phyloP scores from a whole-genome alignment of 2,329 filamentous ascomycete species.

The Westerdykella aurantiaca region DNA sequence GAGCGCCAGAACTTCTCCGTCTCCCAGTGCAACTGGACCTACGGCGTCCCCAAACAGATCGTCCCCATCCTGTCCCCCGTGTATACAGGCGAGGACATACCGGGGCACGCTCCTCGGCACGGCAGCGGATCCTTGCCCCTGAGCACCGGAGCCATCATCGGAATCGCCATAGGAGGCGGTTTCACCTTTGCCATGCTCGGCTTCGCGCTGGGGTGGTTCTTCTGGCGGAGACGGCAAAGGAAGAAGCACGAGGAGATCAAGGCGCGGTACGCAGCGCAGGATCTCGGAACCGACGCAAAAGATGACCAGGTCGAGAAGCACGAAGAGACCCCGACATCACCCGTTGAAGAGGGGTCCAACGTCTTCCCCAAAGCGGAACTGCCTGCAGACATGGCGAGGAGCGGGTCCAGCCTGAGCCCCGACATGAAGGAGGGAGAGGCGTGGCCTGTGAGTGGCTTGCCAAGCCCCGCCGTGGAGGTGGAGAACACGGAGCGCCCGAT shows the following conservation, averaged over 20 bases:
- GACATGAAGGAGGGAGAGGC: constrained; percentile 14
- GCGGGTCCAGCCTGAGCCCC: constrained; percentile 13
- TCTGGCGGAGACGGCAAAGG: constrained; percentile 25
- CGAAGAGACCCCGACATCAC: constrained; percentile 21
- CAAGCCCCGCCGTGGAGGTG: constrained; percentile 24
- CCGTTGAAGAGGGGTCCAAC: constrained; percentile 18
- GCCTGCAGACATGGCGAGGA: constrained; percentile 23
- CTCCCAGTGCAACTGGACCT: constrained; percentile 35
- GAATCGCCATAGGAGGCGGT: constrained; percentile 39
- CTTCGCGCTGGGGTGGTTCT: constrained; percentile 29
- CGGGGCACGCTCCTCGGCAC: not conserved
- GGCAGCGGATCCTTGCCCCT: constrained; percentile 2
- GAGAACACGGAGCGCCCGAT: constrained; percentile 36
- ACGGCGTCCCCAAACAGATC: constrained; percentile 22
- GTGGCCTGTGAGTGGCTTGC: constrained; percentile 8
- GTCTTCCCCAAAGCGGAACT: constrained; percentile 46
- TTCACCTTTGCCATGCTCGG: constrained; percentile 31
- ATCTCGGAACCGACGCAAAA: constrained; percentile 10
- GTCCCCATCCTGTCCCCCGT: constrained; percentile 29
- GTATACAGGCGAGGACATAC: constrained; percentile 12
- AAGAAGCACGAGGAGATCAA: constrained; percentile 17
- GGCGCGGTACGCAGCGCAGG: constrained; percentile 20
- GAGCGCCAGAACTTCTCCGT: constrained; percentile 45
- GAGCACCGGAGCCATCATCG: constrained; percentile 38
- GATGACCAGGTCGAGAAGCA: constrained; percentile 14